These are phyloP conservation scores for Cercospora berteroae DNA, from an alignment of 2,329 filamentous ascomycete genomes.

Conservation along the genomic window DNA sequence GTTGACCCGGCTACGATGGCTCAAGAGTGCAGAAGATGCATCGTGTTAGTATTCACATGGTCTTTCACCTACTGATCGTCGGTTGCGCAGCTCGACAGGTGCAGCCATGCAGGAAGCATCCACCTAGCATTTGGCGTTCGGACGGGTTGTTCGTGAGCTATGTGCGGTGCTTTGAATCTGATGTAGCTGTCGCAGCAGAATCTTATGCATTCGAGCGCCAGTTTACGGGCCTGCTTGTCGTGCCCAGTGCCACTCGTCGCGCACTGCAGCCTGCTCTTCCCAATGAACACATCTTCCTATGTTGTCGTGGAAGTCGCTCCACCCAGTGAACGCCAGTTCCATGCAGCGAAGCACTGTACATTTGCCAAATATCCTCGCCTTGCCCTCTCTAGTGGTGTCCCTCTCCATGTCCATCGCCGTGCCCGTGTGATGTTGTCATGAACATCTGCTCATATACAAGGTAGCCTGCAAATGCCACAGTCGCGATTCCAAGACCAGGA, in stretches of 20 bases:
- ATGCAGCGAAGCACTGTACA: conserved; percentile 20
- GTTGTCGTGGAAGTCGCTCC: background rate
- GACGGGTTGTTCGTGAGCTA: background rate
- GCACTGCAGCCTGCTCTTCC: background rate
- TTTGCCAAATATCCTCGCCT: background rate
- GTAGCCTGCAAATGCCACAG: conserved; percentile 86
- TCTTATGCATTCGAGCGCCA: background rate
- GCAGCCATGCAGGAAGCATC: background rate
- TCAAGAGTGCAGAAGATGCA: background rate
- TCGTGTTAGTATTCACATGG: background rate
- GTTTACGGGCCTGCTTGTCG: background rate
- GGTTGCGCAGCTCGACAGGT: background rate
- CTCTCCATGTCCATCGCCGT: conserved; percentile 25
- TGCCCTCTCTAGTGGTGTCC: conserved; percentile 25
- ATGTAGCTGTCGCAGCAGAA: background rate
- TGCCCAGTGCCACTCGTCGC: background rate
- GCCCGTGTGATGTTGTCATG: conserved; percentile 42
- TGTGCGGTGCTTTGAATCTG: background rate
- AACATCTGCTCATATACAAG: conserved; percentile 88
- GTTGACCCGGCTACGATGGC: background rate
- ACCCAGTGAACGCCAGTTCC: conserved; percentile 15
- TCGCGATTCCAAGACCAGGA: conserved; percentile 88
- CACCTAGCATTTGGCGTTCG: background rate
- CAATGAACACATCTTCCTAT: background rate
- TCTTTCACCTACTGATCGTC: background rate